Base-by-base conservation (phyloP, 768 basidiomycete genomes). In the Amanita pseudoporphyria region DNA sequence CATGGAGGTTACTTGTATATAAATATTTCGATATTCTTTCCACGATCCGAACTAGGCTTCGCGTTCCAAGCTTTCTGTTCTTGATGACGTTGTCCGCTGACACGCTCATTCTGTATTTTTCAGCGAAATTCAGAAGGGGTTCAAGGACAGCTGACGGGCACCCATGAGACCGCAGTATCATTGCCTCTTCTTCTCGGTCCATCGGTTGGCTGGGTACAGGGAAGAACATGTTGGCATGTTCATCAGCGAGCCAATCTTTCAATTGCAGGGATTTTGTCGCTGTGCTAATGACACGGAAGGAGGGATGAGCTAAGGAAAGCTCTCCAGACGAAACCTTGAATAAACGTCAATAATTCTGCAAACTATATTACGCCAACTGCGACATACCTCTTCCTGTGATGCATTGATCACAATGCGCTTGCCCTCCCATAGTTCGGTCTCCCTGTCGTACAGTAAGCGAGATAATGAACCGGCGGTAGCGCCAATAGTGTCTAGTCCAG, bases 211-310 rank as follows among this genome's bases (percentile, higher is more conserved):
- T 70, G 6, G 77, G 73, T 12, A 84, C 59, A 9, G 80, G 62
- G 60, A 82, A 78, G 69, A 84, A 82, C 80, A 82, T 82, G 56
- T 82, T 83, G 21, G 78, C 74, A 57, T 82, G 77, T 57, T 84
- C 81, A 51, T 77, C 74, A 1, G 73, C 68, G 22, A 84, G 70
- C 82, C 81, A 84, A 57, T 83, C 81, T 56, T 78, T 77, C n/a
- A 82, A 64, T n/a, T 77, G 73, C 1, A 77, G 60, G 1, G 80
- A 81, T 57, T 78, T 81, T 33, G 80, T 81, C 5, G 81, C 76
- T 0, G 81, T 83, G 44, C 67, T 69, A 53, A 83, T 76, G 49
- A 81, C 62, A 22, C 82, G 72, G 67, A 83, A 81, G 4, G 81
- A 76, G 2, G 75, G 72, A 50, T 81, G 79, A 0, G 72, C 66